Evolutionary conservation across 1,139 yeast species (phyloP).

Genomic region (Saccharomyces hybrid): DNA sequence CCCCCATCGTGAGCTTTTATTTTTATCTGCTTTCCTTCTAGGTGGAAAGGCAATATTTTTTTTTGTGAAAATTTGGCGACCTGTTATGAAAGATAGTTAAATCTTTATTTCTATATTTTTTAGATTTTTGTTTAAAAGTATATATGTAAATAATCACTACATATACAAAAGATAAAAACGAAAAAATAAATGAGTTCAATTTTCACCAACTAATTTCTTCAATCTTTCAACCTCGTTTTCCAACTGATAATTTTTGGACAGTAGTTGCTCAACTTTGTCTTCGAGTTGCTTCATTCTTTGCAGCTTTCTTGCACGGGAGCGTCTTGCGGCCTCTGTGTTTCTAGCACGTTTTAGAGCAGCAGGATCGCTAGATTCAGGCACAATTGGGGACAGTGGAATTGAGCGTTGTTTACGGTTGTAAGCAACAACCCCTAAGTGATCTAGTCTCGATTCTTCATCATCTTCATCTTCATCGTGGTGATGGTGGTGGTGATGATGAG

Average conservation of each 20-base stretch:
- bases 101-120: neutral
- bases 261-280: slow-evolving; percentile 58
- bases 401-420: slow-evolving; percentile 58
- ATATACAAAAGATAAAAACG: neutral
- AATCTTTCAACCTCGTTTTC: slow-evolving; percentile 54
- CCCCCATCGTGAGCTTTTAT: slow-evolving; percentile 45
- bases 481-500: slow-evolving; percentile 4
- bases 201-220: slow-evolving; percentile 38
- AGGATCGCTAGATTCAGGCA: slow-evolving; percentile 51
- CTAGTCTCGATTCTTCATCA: slow-evolving; percentile 34
- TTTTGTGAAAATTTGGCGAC: no score
- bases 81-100: neutral
- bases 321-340: slow-evolving; percentile 94
- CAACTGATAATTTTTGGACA: slow-evolving; percentile 47
- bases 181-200: neutral
- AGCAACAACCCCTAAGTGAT: slow-evolving; percentile 56
- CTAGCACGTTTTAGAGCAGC: slow-evolving; percentile 79
- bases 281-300: slow-evolving; percentile 82
- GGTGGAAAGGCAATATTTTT: no score
- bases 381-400: slow-evolving; percentile 59
- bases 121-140: neutral
- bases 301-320: slow-evolving; percentile 89
- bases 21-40: neutral
- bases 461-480: neutral
- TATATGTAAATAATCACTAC: neutral